phyloP scores from a whole-genome alignment of 805 yeast genomes.

The Pichia thaimueangensis region DNA sequence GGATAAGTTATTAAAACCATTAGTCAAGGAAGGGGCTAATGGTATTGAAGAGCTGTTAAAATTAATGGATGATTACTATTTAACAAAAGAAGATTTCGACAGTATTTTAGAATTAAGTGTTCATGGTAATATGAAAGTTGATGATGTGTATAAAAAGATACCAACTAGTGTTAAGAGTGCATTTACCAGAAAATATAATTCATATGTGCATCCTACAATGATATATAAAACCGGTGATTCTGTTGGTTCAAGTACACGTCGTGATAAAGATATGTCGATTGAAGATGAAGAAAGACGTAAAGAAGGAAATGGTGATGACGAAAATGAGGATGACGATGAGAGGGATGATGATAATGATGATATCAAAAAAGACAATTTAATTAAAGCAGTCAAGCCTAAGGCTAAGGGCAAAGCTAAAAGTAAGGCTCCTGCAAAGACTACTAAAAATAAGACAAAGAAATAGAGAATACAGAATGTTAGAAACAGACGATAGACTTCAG shows the following conservation, averaged over 20 bases:
- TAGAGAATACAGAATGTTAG: neutral
- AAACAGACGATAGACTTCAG: too few species aligned
- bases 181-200: slow-evolving; percentile 81
- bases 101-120: slow-evolving; percentile 75
- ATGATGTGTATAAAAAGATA: slow-evolving; percentile 47
- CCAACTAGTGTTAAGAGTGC: slow-evolving; percentile 76
- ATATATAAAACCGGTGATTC: slow-evolving; percentile 69
- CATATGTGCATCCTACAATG: slow-evolving; percentile 73
- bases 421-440: neutral
- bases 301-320: slow-evolving; percentile 67
- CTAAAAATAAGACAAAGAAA: neutral
- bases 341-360: slow-evolving; percentile 36
- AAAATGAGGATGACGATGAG: slow-evolving; percentile 35
- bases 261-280: neutral
- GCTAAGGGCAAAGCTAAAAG: neutral
- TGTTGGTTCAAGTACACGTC: slow-evolving; percentile 27
- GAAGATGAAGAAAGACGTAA: slow-evolving; percentile 19
- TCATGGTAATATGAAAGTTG: slow-evolving; percentile 43
- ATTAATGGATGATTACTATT: slow-evolving; percentile 77
- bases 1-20: slow-evolving; percentile 50
- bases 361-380: slow-evolving; percentile 54
- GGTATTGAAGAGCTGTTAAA: slow-evolving; percentile 62
- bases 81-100: slow-evolving; percentile 93
- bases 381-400: slow-evolving; percentile 38
- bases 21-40: slow-evolving; percentile 47